Evolutionary conservation across 345 rosid species (phyloP).

Genomic region (Gossypium stocksii): DNA sequence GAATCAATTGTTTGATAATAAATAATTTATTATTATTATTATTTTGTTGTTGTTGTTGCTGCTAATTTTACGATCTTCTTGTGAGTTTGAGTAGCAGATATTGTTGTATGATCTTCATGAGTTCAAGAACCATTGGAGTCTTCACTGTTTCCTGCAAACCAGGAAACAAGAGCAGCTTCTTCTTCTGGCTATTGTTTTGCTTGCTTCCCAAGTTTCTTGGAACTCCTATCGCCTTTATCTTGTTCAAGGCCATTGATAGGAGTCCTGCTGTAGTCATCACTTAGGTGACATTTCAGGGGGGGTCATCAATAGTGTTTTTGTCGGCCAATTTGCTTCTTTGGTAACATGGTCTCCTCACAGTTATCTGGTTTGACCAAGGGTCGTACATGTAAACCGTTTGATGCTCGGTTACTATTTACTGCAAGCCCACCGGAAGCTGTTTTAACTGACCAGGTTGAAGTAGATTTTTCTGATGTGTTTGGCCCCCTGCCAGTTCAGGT

Average conservation of each 20-base stretch:
- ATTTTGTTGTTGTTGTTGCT: background rate
- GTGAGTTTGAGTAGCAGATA: constrained; percentile 43
- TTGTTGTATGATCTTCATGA: constrained; percentile 71
- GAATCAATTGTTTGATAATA: background rate
- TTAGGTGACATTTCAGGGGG: constrained; percentile 13
- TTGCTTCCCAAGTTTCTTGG: constrained; percentile 65
- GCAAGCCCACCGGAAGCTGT: constrained; percentile 35
- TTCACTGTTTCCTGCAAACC: constrained; percentile 80
- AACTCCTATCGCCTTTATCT: constrained; percentile 43
- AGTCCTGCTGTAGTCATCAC: constrained; percentile 28
- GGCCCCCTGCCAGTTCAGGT: constrained; percentile 54
- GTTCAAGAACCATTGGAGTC: constrained; percentile 58
- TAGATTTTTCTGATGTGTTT: constrained; percentile 70
- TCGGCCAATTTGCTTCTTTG: constrained; percentile 3
- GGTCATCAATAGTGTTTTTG: constrained; percentile 8
- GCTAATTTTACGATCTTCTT: constrained; percentile 7
- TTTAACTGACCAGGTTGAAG: constrained; percentile 47
- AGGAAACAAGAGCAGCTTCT: constrained; percentile 85
- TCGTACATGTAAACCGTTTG: constrained; percentile 28
- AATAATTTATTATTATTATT: no score
- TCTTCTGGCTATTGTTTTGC: constrained; percentile 77
- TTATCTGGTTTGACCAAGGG: constrained; percentile 32
- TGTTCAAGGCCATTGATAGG: constrained; percentile 48
- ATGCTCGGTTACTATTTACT: constrained; percentile 33
- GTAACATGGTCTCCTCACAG: constrained; percentile 56